A percentile compares a stretch with the other conserved stretches of the same genome.
These are phyloP conservation scores for Cutaneotrichosporon cavernicola DNA, from an alignment of 1,284 basidiomycete genomes.

Conservation along the genomic window DNA sequence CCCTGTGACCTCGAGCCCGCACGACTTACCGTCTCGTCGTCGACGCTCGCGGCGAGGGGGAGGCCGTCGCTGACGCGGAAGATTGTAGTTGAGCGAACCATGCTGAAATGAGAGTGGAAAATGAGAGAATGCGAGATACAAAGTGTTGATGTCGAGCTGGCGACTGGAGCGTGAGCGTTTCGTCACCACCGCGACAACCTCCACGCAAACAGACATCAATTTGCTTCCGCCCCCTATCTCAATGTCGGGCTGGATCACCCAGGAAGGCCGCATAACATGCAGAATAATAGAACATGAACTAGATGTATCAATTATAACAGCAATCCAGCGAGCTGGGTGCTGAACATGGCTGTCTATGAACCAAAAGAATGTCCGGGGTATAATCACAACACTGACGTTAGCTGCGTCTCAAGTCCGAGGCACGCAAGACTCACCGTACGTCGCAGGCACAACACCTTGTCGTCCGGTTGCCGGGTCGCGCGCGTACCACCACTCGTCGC, in stretches of 20 bases:
- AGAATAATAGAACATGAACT: conserved; percentile 13
- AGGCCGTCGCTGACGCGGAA: conserved; percentile 87
- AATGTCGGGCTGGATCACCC: neutral
- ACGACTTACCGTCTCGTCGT: conserved; percentile 78
- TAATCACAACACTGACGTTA: conserved; percentile 15
- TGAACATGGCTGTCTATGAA: conserved; percentile 7
- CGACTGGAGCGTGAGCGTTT: neutral
- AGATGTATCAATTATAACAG: conserved; percentile 9
- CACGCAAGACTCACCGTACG: conserved; percentile 58
- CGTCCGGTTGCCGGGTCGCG: conserved; percentile 71
- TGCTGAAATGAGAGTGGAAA: conserved; percentile 47
- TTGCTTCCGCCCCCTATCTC: neutral
- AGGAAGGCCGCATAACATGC: neutral
- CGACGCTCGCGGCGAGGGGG: conserved; percentile 88
- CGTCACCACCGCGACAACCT: neutral
- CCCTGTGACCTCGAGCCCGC: neutral
- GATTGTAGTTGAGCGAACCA: conserved; percentile 89
- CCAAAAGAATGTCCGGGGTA: conserved; percentile 10
- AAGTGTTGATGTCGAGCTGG: neutral
- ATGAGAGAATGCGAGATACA: neutral
- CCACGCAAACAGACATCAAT: neutral
- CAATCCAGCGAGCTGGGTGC: neutral
- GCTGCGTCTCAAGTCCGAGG: neutral
- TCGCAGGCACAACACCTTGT: conserved; percentile 83
- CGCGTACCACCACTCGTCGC: conserved; percentile 83